phyloP scores from a whole-genome alignment of 192 early-diverging fungal genomes.

The Coemansia sp. region DNA sequence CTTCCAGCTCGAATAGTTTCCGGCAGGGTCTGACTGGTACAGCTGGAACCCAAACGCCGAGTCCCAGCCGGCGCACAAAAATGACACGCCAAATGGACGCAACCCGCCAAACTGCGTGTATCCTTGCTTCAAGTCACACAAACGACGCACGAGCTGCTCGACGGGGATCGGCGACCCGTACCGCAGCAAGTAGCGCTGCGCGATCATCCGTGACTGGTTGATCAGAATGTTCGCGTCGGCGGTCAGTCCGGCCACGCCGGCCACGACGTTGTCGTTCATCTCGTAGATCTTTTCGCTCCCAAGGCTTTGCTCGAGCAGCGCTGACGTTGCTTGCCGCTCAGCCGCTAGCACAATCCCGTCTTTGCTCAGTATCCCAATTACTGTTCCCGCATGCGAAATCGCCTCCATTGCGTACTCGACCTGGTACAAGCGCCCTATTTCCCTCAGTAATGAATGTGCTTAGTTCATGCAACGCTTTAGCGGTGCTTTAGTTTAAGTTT shows the following conservation, averaged over 20 bases:
- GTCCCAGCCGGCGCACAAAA: slow-evolving; percentile 96
- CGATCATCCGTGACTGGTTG: slow-evolving; percentile 79
- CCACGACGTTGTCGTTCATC: slow-evolving; percentile 89
- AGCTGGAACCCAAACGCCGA: slow-evolving; percentile 90
- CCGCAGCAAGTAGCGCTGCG: slow-evolving; percentile 81
- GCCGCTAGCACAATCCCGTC: slow-evolving; percentile 97
- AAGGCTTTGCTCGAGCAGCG: slow-evolving; percentile 82
- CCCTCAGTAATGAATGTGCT: neutral
- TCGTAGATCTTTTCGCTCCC: slow-evolving; percentile 95
- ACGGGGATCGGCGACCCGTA: slow-evolving; percentile 93
- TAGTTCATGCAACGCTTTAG: neutral
- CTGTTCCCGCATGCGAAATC: slow-evolving; percentile 94
- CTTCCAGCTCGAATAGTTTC: slow-evolving; percentile 99
- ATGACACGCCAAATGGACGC: slow-evolving; percentile 98
- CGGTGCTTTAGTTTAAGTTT: neutral
- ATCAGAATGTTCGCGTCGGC: slow-evolving; percentile 96
- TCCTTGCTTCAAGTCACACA: slow-evolving; percentile 98
- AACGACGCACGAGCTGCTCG: slow-evolving; percentile 90
- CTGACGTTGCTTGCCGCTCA: slow-evolving; percentile 92
- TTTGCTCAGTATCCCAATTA: slow-evolving; percentile 84
- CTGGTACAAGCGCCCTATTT: slow-evolving; percentile 91
- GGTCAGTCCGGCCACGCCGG: slow-evolving; percentile 95
- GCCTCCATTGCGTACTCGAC: slow-evolving; percentile 99
- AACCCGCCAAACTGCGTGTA: slow-evolving; percentile 98
- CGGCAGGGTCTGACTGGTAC: slow-evolving; percentile 97